Conservation (phyloP, 2,329 filamentous ascomycete genomes). For the Penicillium sclerotigenum region DNA sequence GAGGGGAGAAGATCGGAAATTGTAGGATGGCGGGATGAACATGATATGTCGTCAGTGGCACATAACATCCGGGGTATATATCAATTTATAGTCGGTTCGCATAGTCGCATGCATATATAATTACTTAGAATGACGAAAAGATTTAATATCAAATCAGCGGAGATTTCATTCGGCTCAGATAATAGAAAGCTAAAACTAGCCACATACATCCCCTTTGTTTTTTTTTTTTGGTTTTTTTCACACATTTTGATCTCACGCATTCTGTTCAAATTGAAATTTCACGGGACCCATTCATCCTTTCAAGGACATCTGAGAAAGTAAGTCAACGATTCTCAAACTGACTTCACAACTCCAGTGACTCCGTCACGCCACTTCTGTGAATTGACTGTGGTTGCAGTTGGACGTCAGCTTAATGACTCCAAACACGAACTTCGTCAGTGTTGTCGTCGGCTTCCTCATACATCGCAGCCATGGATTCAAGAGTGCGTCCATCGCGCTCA, state of each 20-base stretch:
- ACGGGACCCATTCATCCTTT: background rate
- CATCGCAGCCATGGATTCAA: background rate
- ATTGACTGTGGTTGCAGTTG: background rate
- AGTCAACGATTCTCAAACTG: background rate
- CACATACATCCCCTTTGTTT: background rate
- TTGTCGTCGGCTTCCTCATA: background rate
- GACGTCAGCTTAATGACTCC: background rate
- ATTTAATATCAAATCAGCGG: background rate
- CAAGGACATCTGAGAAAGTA: background rate
- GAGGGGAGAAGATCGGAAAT: slow-evolving; percentile 1
- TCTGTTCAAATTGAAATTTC: background rate
- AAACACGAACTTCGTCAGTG: background rate
- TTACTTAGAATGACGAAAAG: background rate
- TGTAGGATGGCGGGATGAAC: slow-evolving; percentile 11
- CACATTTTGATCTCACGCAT: background rate
- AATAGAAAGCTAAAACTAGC: background rate
- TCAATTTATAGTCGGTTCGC: background rate
- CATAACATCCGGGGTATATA: background rate
- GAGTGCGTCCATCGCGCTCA: background rate
- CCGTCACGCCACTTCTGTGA: background rate
- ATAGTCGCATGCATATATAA: background rate
- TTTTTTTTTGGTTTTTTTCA: background rate
- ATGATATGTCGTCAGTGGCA: slow-evolving; percentile 18
- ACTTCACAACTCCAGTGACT: background rate
- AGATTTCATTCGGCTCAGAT: slow-evolving; percentile 1